Percentiles rank a stretch among this genome's conserved stretches.
phyloP scores from a whole-genome alignment of 2,329 filamentous ascomycete species.

The Fusarium sacchari region DNA sequence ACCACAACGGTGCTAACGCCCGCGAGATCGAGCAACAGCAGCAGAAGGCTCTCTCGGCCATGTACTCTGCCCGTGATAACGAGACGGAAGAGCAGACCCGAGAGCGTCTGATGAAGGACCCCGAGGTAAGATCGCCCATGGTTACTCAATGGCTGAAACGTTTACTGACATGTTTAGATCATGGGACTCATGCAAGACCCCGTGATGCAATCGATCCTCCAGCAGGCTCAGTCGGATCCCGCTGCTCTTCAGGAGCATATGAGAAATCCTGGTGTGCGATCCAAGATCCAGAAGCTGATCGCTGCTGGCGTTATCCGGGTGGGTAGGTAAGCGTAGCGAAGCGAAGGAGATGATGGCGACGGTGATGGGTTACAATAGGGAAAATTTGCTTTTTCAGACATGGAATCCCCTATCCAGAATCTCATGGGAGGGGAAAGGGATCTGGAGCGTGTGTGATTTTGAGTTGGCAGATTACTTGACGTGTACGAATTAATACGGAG shows the following conservation, averaged over 20 bases:
- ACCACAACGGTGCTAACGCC: conserved; percentile 77
- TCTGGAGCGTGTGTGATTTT: conserved; percentile 36
- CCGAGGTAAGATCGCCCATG: conserved; percentile 73
- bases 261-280: conserved; percentile 85
- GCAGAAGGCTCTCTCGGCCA: conserved; percentile 89
- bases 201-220: conserved; percentile 96
- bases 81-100: conserved; percentile 97
- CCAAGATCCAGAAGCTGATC: conserved; percentile 94
- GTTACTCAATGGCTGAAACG: neutral
- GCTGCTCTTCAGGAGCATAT: conserved; percentile 96
- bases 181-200: conserved; percentile 93
- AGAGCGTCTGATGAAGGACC: conserved; percentile 88
- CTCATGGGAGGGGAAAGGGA: conserved; percentile 14
- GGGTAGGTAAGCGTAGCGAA: conserved; percentile 56
- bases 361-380: conserved; percentile 16
- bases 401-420: conserved; percentile 24
- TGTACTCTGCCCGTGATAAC: conserved; percentile 90
- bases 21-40: conserved; percentile 94
- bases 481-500: conserved; percentile 44
- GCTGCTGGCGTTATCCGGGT: conserved; percentile 91
- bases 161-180: conserved; percentile 64
- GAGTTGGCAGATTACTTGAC: conserved; percentile 37
- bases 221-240: conserved; percentile 94
- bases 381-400: conserved; percentile 27
- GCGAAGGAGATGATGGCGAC: conserved; percentile 1